A percentile compares a stretch with the other conserved stretches of the same genome.
Evolutionary conservation across 2,329 filamentous ascomycete genomes (phyloP).

Genomic region (Biscogniauxia mediterranea): DNA sequence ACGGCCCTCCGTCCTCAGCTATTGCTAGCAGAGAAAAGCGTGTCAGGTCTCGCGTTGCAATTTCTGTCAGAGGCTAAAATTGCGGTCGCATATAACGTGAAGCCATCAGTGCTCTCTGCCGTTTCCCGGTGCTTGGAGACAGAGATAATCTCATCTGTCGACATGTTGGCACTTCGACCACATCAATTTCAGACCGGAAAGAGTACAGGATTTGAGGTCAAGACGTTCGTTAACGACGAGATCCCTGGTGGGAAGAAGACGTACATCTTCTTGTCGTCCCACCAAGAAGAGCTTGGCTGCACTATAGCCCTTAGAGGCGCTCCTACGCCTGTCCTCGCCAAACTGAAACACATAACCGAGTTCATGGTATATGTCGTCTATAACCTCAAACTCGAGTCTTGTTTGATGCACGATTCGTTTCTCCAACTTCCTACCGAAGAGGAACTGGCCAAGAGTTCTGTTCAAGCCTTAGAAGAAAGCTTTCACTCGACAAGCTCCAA

Average conservation of each 20-base stretch:
- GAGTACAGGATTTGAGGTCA: slow-evolving; percentile 88
- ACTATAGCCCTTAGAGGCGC: slow-evolving; percentile 90
- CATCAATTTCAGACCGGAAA: slow-evolving; percentile 72
- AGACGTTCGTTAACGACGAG: slow-evolving; percentile 83
- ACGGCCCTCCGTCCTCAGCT: slow-evolving; percentile 81
- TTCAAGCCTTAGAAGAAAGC: slow-evolving; percentile 37
- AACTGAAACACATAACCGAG: slow-evolving; percentile 90
- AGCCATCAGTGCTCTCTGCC: slow-evolving; percentile 90
- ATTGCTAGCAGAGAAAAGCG: slow-evolving; percentile 86
- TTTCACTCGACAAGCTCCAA: slow-evolving; percentile 33
- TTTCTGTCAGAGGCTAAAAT: slow-evolving; percentile 87
- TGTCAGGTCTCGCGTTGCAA: slow-evolving; percentile 86
- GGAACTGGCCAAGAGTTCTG: slow-evolving; percentile 41
- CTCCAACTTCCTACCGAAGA: slow-evolving; percentile 72
- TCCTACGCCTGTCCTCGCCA: slow-evolving; percentile 65
- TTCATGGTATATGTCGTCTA: slow-evolving; percentile 99
- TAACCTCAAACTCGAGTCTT: slow-evolving; percentile 93
- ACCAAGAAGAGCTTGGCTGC: slow-evolving; percentile 84
- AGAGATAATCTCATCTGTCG: slow-evolving; percentile 88
- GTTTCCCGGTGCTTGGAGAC: slow-evolving; percentile 91
- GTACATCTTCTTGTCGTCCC: slow-evolving; percentile 92
- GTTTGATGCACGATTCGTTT: slow-evolving; percentile 88
- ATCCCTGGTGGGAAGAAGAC: slow-evolving; percentile 80
- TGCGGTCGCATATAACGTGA: slow-evolving; percentile 94
- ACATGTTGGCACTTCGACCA: slow-evolving; percentile 74